Percentiles rank a stretch among this genome's conserved stretches.
Evolutionary conservation across 345 rosid genomes (phyloP).

Genomic region (Eucalyptus tenuipes): DNA sequence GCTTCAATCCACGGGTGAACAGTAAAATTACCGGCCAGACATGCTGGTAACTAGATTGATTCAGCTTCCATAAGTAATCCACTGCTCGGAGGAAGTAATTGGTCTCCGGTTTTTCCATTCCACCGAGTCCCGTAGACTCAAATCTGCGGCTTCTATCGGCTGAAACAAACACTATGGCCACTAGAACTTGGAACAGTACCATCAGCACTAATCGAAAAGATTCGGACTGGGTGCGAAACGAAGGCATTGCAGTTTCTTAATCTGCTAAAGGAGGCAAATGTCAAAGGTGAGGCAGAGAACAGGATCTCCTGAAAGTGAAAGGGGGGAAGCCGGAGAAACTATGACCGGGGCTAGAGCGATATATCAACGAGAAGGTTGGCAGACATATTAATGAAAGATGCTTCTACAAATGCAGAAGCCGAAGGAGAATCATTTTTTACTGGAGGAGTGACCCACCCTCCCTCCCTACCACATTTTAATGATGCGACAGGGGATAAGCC

Average conservation of each 20-base stretch:
- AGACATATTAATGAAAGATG: neutral
- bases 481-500: neutral
- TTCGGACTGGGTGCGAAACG: neutral
- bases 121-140: neutral
- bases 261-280: neutral
- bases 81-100: neutral
- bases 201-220: neutral
- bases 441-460: neutral
- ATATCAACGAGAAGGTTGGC: neutral
- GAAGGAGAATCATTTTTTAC: neutral
- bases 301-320: neutral
- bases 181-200: neutral
- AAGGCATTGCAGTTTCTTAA: neutral
- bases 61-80: neutral
- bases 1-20: neutral
- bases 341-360: neutral
- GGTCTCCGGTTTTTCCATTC: neutral
- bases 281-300: neutral
- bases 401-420: neutral
- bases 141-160: neutral
- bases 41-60: conserved; percentile 9
- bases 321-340: neutral
- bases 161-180: neutral
- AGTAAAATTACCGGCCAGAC: conserved; percentile 13
- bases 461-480: neutral